Evolutionary conservation across 148 eudicot genomes (phyloP), one percentile per base, ranked within the genome.

Genomic region (Amaranthus cruentus): DNA sequence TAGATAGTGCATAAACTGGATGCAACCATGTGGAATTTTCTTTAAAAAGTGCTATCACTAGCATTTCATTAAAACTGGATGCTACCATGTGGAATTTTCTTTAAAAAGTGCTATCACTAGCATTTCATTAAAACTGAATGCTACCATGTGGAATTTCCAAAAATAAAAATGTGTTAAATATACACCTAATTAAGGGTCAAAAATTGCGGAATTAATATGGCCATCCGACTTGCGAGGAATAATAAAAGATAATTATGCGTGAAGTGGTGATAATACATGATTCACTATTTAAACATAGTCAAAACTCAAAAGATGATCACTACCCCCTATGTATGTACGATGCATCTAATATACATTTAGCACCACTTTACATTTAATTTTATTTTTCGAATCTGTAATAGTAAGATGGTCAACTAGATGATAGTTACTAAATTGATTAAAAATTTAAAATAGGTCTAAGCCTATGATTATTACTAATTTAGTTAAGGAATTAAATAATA

Each of bases 311-410:
- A 28, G 38, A 28, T 28, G 38, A 28, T 28, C 38, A 28, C 38
- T 2, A 28, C 38, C 38, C 38, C 38, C 38, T 28, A 43, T 44
- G 50, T 12, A 6, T 58, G 13, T 54, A 38, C 28, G 49, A 69
- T 54, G 49, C 61, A 13, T 59, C 21, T 72, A 48, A 60, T 18
- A 59, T 66, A 57, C 54, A 71, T 57, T 59, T 58, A 58, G 66
- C 55, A 70, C 63, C 75, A 60, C 56, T 48, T 60, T 28, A 48
- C 66, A 60, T 14, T 60, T 10, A 70, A 28, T 28, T 7, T 66
- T 6, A 44, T 11, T 69, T 43, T 54, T 15, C 47, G 18, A 66
- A 9, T 54, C 15, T 69, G 9, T 4, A 53, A 52, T 28, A 54
- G 57, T 43, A 38, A 47, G 7, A 38, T 69, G 59, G 58, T 69